phyloP scores from a whole-genome alignment of 352 stramenopile genomes.

The Globisporangium irregulare region DNA sequence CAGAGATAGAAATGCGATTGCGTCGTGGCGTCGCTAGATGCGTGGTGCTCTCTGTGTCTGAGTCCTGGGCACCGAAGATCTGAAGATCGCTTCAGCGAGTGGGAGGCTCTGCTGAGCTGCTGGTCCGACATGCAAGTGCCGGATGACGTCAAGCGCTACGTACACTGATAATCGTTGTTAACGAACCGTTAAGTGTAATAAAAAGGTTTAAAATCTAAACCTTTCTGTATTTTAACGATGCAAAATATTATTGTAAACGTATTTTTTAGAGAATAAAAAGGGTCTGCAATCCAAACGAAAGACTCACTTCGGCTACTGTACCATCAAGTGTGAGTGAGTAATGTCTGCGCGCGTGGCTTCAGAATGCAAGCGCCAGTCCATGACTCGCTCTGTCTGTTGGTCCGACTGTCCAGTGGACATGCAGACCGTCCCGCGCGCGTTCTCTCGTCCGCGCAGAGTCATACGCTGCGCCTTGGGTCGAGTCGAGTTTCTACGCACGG shows the following conservation, averaged over 20 bases:
- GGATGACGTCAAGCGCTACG: too few species aligned
- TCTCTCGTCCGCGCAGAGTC: conserved; percentile 5
- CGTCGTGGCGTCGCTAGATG: too few species aligned
- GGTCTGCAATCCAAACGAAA: background rate
- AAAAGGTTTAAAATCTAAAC: too few species aligned
- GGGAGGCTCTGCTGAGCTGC: too few species aligned
- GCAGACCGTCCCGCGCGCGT: background rate
- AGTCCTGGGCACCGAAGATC: too few species aligned
- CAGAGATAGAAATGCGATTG: too few species aligned
- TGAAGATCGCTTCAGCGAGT: too few species aligned
- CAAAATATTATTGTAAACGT: background rate
- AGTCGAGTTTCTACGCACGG: background rate
- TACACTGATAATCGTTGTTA: too few species aligned
- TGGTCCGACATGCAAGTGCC: too few species aligned
- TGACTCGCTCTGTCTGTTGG: background rate
- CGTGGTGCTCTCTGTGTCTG: too few species aligned
- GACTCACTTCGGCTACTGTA: background rate
- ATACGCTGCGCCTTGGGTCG: background rate
- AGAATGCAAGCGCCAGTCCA: background rate
- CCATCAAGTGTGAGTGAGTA: background rate
- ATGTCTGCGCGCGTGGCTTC: background rate
- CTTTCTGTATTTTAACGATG: too few species aligned
- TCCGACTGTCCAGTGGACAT: conserved; percentile 2
- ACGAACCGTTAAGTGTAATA: too few species aligned
- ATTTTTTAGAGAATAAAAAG: background rate